Evolutionary conservation across 1,284 basidiomycete genomes (phyloP), one percentile per base, ranked within the genome.

Genomic region (Papiliotrema flavescens): DNA sequence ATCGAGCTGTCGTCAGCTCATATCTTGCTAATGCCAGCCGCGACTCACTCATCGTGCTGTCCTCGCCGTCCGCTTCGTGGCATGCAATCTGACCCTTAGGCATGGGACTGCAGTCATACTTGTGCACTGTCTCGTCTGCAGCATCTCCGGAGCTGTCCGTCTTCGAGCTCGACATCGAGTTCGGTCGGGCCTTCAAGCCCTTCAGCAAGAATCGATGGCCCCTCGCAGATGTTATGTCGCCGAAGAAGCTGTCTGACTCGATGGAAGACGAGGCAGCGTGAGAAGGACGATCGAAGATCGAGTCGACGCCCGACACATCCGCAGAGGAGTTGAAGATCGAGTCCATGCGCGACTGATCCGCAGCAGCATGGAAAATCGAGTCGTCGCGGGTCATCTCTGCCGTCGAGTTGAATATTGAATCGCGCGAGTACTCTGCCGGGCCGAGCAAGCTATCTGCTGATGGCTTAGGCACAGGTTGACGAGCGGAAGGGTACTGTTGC

Each of bases 241-340:
- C 47, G 6, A 42, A 41, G n/a, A 35, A 23, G 4, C 52, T 32
- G 19, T 44, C 42, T 8, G 49, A 45, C 26, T 56, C 55, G 11
- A 2, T n/a, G 19, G 20, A 26, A 9, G 49, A 23, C 28, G 28
- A 32, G 28, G 11, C 28, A 11, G 28, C 28, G 28, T 32, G 28
- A 11, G 28, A 6, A 11, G 6, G 28, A 14, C 47, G 47, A 39
- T 84, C 85, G 61, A 89, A 90, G 45, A 89, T 78, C 0, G 83
- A 86, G 46, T 86, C 85, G 20, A 40, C 20, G 20, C 7, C 9
- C 9, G 23, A 46, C 26, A 13, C 41, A 19, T 43, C 9, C 15
- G 19, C 42, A 34, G 49, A 44, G 9, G 48, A 26, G 56, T 85
- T 84, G 64, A 87, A 76, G 39, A 86, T 81, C 0, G 86, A 88